These are phyloP conservation scores for Toxicodendron radicans DNA, from an alignment of 345 rosid genomes.

Conservation along the genomic window DNA sequence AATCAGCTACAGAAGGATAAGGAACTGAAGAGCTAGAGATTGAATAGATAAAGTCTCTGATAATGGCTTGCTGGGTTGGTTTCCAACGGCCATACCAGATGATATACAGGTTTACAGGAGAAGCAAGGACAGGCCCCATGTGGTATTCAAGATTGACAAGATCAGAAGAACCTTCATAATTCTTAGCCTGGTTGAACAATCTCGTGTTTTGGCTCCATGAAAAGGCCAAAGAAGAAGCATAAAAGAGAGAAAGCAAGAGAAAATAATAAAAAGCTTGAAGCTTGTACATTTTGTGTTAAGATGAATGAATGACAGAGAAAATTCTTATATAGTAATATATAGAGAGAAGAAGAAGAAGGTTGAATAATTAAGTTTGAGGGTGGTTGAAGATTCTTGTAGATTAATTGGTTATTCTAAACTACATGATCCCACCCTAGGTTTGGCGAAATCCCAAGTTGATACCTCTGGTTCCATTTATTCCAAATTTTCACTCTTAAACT, in stretches of 20 bases:
- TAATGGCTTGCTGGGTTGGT: constrained; percentile 45
- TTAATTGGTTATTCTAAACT: no score
- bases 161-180: constrained; percentile 58
- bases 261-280: neutral
- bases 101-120: constrained; percentile 47
- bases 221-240: constrained; percentile 17
- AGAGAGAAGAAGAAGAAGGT: constrained; percentile 11
- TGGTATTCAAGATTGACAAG: constrained; percentile 49
- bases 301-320: neutral
- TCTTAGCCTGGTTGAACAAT: constrained; percentile 32
- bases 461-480: no score
- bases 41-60: constrained; percentile 60
- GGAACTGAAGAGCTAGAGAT: constrained; percentile 44
- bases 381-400: constrained; percentile 24
- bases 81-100: constrained; percentile 73
- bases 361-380: neutral
- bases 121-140: constrained; percentile 69
- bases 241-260: constrained; percentile 22
- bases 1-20: constrained; percentile 59
- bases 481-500: no score
- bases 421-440: no score
- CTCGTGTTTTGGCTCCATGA: constrained; percentile 27
- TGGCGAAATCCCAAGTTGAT: no score
- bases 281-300: constrained; percentile 23
- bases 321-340: constrained; percentile 13